Base-by-base conservation (phyloP, 768 basidiomycete species). In the Leccinellum albellum region DNA sequence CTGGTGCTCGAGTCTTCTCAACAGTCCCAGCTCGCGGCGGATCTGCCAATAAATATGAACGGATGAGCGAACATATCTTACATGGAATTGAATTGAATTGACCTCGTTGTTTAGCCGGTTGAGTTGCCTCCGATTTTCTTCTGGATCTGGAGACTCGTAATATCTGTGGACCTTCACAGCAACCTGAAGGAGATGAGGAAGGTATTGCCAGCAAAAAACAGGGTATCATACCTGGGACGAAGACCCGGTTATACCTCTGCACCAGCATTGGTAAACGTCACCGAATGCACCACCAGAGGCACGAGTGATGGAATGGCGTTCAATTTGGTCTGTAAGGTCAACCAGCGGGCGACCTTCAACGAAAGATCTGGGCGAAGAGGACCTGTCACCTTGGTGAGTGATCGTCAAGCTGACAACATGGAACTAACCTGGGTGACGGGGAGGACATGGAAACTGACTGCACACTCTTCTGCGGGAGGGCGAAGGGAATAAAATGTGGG, bases 1-100 rank as follows among this genome's bases (percentile, higher is more conserved):
- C 5, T 13, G 20, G 9, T 44, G 57, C n/a, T 57, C 32, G 28
- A 58, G 42, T 46, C 54, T 57, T 45, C 55, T 57, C 26, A 35
- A 47, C 13, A 57, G 33, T 3, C 48, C 42, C 3, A 58, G 48
- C 8, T 58, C 55, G 4, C 49, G 26, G 0, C 33, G 49, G 28
- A 58, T 1, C 26, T 29, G 1, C 55, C 32, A 21, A 7, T 12
- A 46, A n/a, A 15, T 3, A 14, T 32, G 13, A 32, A 14, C 32
- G 3, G 23, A 13, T 44, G 8, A 29, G 10, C 12, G 17, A 15
- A 24, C 14, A 0, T 10, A n/a, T 44, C 13, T 10, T 44, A 6
- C 17, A 14, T 2, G 10, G 21, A n/a, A 44, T 15, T 49, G 21
- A n/a, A 44, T 15, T 49, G 32, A 32, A 32, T 32, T 21, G 4